Base-by-base conservation (phyloP, 495 filamentous ascomycete genomes). In the Penicillium steckii region DNA sequence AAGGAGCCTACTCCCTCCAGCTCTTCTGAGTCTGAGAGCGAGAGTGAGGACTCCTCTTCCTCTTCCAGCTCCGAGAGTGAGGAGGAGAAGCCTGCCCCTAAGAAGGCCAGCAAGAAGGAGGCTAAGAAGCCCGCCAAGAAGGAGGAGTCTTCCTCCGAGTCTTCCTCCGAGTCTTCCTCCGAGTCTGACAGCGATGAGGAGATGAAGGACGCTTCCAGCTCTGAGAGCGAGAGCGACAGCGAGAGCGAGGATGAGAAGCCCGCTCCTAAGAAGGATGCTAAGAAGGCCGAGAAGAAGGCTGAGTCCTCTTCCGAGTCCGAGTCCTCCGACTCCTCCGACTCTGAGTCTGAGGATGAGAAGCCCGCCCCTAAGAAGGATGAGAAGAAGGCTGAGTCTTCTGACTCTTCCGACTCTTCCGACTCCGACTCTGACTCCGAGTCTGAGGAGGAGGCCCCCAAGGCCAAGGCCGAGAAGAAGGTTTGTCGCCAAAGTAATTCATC, bases 21-120 rank as follows among this genome's bases (percentile, higher is more conserved):
- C 64, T 83, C 61, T 61, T 84, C 62, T 53, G 73, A 72, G 55
- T 79, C 75, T 47, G 73, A 76, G 45, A 73, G 64, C 24, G 67
- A 71, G 9, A 61, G 59, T 21, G 69, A 75, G 33, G 61, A 71
- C 54, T 62, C 60, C 38, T 61, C 57, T 44, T 67, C 55, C 45
- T 67, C 64, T 58, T 15, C 46, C 45, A 43, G 56, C 58, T 50
- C 2, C 19, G 70, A 67, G 60, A 57, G 51, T 13, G 70, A 75
- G 52, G 69, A 70, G 44, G 64, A 66, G 56, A 69, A 69, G 68
- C 64, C 64, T 23, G 64, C 55, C 17, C 53, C 58, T 45, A 72
- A 70, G 66, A 65, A 70, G 64, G 52, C 56, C 17, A 48, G 44
- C 25, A 67, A 70, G 67, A 63, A 66, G 57, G 61, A 41, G 18